Evolutionary conservation across 441 rosid genomes (phyloP), one percentile per base, ranked within the genome.

Genomic region (Biscutella laevigata): DNA sequence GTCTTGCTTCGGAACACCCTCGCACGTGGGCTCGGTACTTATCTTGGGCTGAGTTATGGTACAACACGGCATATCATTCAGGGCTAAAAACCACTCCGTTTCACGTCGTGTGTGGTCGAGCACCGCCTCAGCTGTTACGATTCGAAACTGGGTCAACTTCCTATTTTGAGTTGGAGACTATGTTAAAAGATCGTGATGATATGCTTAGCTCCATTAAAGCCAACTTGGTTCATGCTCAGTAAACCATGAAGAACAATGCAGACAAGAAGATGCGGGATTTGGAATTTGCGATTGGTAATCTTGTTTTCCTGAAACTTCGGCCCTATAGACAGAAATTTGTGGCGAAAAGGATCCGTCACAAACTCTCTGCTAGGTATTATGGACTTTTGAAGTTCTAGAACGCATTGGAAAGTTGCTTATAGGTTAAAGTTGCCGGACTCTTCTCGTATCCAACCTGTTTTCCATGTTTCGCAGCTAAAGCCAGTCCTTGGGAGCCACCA

Each of bases 101-200:
- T 0, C 7, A 19, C 0, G 13, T 29, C 0, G 5, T 39, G 0
- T 53, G 39, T 11, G 11, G 28, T 0, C 1, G 48, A 0, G 20
- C 16, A 0, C 59, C 38, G 0, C 48, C 48, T 0, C 0, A 2
- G 0, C 7, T 53, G 3, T 0, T 39, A 0, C 0, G 2, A 0
- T 54, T 2, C 5, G 48, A 39, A 0, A 0, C 0, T 0, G 13
- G 47, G 0, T 54, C 59, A 0, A 39, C 59, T 0, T 0, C 0
- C 0, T 39, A 54, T 0, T 39, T n/a, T 4, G 29, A 54, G 2
- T 3, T 54, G 13, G 38, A 27, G 1, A 0, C 13, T 0, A 0
- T 5, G 1, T 0, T 17, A 2, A 5, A 0, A 0, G 45, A 0
- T n/a, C n/a, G n/a, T n/a, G 46, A 53, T 38, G 1, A 0, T 0